These are phyloP conservation scores for Eucalyptus cloeziana DNA, from an alignment of 345 rosid species.

Conservation along the genomic window DNA sequence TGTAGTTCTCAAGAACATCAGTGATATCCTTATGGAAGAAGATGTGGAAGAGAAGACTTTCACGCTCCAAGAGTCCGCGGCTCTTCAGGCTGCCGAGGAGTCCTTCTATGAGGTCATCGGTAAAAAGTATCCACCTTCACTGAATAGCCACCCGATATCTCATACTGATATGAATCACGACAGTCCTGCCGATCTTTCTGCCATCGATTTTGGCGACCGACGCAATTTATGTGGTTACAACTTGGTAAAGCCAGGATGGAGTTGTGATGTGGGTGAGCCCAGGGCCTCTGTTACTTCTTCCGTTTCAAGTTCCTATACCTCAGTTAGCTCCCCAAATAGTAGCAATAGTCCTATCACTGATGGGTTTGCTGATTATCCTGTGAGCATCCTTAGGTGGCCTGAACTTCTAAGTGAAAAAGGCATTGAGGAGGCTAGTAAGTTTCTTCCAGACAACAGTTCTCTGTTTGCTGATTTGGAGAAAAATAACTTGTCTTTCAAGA, in stretches of 20 bases:
- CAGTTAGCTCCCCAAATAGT: slow-evolving; percentile 13
- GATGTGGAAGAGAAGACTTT: slow-evolving; percentile 47
- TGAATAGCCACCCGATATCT: background rate
- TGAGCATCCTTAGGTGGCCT: slow-evolving; percentile 16
- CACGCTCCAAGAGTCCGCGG: slow-evolving; percentile 53
- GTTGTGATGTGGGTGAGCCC: slow-evolving; percentile 2
- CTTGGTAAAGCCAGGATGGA: slow-evolving; percentile 2
- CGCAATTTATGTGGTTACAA: background rate
- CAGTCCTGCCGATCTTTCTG: background rate
- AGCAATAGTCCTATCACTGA: background rate
- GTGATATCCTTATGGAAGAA: slow-evolving; percentile 58
- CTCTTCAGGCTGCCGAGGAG: slow-evolving; percentile 56
- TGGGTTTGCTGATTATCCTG: slow-evolving; percentile 36
- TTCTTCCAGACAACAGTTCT: slow-evolving; percentile 23
- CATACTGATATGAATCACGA: background rate
- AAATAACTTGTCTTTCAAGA: slow-evolving; percentile 6
- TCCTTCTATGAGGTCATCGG: slow-evolving; percentile 56
- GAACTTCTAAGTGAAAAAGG: slow-evolving; percentile 29
- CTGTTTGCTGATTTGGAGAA: slow-evolving; percentile 10
- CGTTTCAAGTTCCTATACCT: slow-evolving; percentile 15
- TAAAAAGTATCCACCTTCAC: slow-evolving; percentile 26
- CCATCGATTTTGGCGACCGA: background rate
- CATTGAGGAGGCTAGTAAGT: slow-evolving; percentile 51
- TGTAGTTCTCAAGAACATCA: slow-evolving; percentile 42
- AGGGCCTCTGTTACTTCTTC: background rate